A percentile compares a stretch with the other conserved stretches of the same genome.
phyloP scores from a whole-genome alignment of 2,329 filamentous ascomycete species.

The Aspergillus quadrilineatus region DNA sequence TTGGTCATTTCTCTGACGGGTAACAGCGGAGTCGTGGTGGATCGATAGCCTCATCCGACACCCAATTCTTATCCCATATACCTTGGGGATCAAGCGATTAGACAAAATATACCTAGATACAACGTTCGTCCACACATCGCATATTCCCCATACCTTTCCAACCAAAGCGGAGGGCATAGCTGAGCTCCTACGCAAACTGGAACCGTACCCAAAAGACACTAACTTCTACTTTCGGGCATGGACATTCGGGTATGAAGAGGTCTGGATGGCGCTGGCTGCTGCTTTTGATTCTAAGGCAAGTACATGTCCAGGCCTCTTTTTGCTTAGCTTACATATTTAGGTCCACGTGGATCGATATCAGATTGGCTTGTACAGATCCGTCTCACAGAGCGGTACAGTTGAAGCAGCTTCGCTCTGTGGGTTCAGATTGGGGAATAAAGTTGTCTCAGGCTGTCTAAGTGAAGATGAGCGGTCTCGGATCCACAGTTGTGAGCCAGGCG shows the following conservation, averaged over 20 bases:
- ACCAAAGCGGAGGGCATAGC: conserved; percentile 71
- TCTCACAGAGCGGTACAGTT: conserved; percentile 50
- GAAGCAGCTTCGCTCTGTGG: conserved; percentile 71
- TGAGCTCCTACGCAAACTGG: conserved; percentile 70
- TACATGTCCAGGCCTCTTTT: background rate
- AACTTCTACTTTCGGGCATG: conserved; percentile 82
- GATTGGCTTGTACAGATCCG: conserved; percentile 66
- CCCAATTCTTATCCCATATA: conserved; percentile 73
- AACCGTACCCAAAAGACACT: conserved; percentile 68
- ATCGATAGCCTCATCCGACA: conserved; percentile 70
- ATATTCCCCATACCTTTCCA: conserved; percentile 54
- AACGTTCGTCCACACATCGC: conserved; percentile 62
- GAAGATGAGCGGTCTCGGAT: conserved; percentile 61
- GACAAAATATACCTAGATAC: conserved; percentile 90
- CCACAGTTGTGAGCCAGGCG: conserved; percentile 80
- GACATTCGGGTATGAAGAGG: conserved; percentile 92
- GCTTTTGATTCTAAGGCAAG: conserved; percentile 63
- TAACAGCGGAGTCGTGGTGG: conserved; percentile 73
- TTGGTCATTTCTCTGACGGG: conserved; percentile 6
- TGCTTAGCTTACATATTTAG: conserved; percentile 33
- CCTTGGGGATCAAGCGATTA: conserved; percentile 62
- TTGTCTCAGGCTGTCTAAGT: conserved; percentile 71
- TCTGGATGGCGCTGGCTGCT: conserved; percentile 78
- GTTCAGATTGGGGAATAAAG: conserved; percentile 70
- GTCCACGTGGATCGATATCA: conserved; percentile 86